These are phyloP conservation scores for Lentinula novae-zelandiae DNA, from an alignment of 1,284 basidiomycete species.

Conservation along the genomic window DNA sequence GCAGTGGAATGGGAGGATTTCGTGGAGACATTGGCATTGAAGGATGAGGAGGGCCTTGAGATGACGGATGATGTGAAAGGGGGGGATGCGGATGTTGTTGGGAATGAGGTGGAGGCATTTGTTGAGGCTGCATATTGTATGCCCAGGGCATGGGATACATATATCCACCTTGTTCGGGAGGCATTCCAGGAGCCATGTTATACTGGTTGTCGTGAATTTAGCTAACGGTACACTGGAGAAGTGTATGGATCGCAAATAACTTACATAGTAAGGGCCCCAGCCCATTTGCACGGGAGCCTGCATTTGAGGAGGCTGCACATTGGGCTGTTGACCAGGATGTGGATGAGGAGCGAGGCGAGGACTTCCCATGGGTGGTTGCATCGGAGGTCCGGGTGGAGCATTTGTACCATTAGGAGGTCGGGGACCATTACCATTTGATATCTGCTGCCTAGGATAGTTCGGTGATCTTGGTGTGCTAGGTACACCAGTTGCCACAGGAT, in stretches of 20 bases:
- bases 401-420: constrained; percentile 54
- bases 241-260: constrained; percentile 18
- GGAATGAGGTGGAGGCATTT: constrained; percentile 27
- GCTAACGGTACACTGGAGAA: constrained; percentile 13
- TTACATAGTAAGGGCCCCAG: constrained; percentile 39
- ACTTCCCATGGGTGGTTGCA: constrained; percentile 54
- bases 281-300: constrained; percentile 22
- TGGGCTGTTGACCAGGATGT: constrained; percentile 46
- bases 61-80: constrained; percentile 36
- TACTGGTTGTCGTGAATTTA: constrained; percentile 15
- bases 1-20: constrained; percentile 50
- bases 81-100: constrained; percentile 31
- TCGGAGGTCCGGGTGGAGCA: constrained; percentile 43
- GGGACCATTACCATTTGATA: constrained; percentile 58
- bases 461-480: constrained; percentile 59
- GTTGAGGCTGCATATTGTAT: constrained; percentile 12
- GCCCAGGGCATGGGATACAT: constrained; percentile 19
- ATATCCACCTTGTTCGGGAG: constrained; percentile 17
- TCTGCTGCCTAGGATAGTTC: constrained; percentile 53
- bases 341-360: constrained; percentile 59
- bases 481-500: constrained; percentile 22
- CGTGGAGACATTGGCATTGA: constrained; percentile 63
- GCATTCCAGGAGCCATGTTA: neutral
- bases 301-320: constrained; percentile 36
- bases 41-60: constrained; percentile 37